These are phyloP conservation scores for Aspergillus aculeatinus DNA, from an alignment of 2,329 filamentous ascomycete species.

Conservation along the genomic window DNA sequence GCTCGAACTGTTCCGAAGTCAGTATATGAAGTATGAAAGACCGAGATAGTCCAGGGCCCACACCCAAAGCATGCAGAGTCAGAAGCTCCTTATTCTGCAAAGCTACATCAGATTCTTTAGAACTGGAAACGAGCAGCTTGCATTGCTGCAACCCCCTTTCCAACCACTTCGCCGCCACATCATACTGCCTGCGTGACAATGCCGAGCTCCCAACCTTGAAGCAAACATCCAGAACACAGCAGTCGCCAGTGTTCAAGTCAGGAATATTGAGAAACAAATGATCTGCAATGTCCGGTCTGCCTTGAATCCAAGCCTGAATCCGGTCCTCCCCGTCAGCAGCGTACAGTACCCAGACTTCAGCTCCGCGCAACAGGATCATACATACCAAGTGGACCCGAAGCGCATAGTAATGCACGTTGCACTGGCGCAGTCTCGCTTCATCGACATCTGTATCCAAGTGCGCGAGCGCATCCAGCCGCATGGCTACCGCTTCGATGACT, in stretches of 20 bases:
- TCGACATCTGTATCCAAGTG: constrained; percentile 12
- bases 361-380: background rate
- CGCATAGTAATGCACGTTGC: constrained; percentile 60
- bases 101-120: constrained; percentile 58
- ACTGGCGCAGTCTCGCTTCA: constrained; percentile 11
- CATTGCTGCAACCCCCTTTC: constrained; percentile 64
- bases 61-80: constrained; percentile 64
- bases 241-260: constrained; percentile 44
- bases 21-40: background rate
- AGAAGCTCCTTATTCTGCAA: constrained; percentile 64
- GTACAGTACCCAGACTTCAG: background rate
- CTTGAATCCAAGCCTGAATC: constrained; percentile 69
- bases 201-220: constrained; percentile 70
- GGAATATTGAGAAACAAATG: constrained; percentile 67
- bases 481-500: constrained; percentile 64
- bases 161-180: constrained; percentile 69
- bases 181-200: constrained; percentile 52
- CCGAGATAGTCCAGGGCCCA: constrained; percentile 18
- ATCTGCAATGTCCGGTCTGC: constrained; percentile 72
- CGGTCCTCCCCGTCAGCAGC: background rate
- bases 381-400: constrained; percentile 66
- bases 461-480: constrained; percentile 48
- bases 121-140: constrained; percentile 47
- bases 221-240: constrained; percentile 63
- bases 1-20: constrained; percentile 27